phyloP scores from a whole-genome alignment of 2,329 filamentous ascomycete genomes.

The Zymoseptoria tritici region DNA sequence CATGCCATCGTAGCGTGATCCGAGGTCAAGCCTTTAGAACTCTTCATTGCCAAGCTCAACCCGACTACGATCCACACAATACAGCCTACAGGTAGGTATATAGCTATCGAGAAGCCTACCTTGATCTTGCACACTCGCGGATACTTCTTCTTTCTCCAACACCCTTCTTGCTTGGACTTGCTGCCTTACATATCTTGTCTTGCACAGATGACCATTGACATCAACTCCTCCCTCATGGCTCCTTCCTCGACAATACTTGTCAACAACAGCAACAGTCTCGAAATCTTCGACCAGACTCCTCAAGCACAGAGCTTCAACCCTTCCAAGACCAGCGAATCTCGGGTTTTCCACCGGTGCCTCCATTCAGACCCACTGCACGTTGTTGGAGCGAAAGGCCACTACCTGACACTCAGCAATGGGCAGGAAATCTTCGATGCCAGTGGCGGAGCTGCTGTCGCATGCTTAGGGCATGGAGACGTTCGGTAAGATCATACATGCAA shows the following conservation, averaged over 20 bases:
- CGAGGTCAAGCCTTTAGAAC: not conserved
- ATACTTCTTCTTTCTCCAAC: not conserved
- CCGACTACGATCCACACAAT: not conserved
- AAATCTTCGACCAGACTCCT: slow-evolving; percentile 3
- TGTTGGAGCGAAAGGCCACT: slow-evolving; percentile 43
- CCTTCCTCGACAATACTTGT: slow-evolving; percentile 11
- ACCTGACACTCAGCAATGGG: slow-evolving; percentile 48
- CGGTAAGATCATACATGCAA: slow-evolving; percentile 29
- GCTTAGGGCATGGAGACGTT: slow-evolving; percentile 59
- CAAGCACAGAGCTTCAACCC: not conserved
- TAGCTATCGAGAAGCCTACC: not conserved
- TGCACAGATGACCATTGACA: not conserved
- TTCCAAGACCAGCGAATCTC: slow-evolving; percentile 8
- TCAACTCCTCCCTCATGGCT: not conserved
- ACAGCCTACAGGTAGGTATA: not conserved
- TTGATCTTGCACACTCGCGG: not conserved
- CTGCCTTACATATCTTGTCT: not conserved
- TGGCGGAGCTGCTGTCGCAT: slow-evolving; percentile 64
- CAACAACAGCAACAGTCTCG: slow-evolving; percentile 21
- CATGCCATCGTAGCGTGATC: not conserved
- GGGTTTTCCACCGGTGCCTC: slow-evolving; percentile 47
- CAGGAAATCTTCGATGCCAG: slow-evolving; percentile 62
- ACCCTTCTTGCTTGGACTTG: not conserved
- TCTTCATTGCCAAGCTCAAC: not conserved
- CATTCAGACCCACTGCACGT: slow-evolving; percentile 42